phyloP scores from a whole-genome alignment of 2,329 filamentous ascomycete species.

The Alternaria triticimaculans region DNA sequence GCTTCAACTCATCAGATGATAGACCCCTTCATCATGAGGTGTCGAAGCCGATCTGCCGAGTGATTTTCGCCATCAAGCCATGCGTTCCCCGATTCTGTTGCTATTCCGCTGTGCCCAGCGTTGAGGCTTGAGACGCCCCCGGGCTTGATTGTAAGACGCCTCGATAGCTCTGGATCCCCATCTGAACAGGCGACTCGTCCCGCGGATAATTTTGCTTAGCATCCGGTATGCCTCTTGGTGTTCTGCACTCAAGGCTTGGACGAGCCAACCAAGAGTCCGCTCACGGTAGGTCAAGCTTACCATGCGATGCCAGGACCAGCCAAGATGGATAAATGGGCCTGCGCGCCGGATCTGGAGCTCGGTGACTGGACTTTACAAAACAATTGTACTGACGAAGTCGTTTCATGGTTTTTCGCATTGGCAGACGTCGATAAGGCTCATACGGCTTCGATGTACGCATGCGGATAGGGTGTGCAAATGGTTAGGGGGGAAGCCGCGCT shows the following conservation, averaged over 20 bases:
- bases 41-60: background rate
- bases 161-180: background rate
- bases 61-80: background rate
- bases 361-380: background rate
- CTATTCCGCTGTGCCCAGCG: background rate
- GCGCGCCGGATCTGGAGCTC: conserved; percentile 9
- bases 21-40: background rate
- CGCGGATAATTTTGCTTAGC: conserved; percentile 16
- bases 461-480: background rate
- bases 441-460: background rate
- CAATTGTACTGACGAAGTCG: background rate
- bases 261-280: conserved; percentile 1
- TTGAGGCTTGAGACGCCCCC: conserved; percentile 4
- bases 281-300: conserved; percentile 7
- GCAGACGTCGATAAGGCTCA: background rate
- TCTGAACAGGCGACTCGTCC: conserved; percentile 15
- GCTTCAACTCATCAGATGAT: background rate
- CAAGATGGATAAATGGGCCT: conserved; percentile 29
- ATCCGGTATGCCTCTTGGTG: conserved; percentile 10
- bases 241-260: background rate
- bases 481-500: background rate
- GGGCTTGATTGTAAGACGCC: background rate
- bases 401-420: background rate
- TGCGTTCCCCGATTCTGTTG: background rate
- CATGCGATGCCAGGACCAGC: conserved; percentile 15